Conservation (phyloP, 179 eudicot species). For the Dionaea muscipula region DNA sequence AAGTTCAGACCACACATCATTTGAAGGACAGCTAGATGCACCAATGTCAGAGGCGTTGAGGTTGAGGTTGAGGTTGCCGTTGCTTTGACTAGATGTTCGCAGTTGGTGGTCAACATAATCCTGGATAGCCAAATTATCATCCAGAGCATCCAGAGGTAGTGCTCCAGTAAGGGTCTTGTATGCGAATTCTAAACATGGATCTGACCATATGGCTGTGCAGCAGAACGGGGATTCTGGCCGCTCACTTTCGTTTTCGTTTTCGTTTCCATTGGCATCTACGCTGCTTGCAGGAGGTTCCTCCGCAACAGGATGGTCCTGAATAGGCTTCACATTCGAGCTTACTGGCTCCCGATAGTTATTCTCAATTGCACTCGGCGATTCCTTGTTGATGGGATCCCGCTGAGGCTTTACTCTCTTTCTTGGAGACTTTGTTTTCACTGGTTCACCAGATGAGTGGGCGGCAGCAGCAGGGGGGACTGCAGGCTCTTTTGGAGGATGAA, state of each 20-base stretch:
- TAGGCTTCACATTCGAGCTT: not conserved
- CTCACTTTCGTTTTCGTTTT: slow-evolving; percentile 6
- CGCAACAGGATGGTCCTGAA: not conserved
- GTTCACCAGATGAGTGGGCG: not conserved
- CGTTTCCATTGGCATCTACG: slow-evolving; percentile 12
- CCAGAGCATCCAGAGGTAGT: slow-evolving; percentile 50
- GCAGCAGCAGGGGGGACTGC: slow-evolving; percentile 4
- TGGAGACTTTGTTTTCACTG: too few species aligned
- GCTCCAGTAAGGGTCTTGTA: slow-evolving; percentile 82
- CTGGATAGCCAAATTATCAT: slow-evolving; percentile 33
- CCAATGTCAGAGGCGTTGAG: slow-evolving; percentile 16
- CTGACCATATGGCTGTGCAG: slow-evolving; percentile 49
- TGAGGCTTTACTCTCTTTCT: too few species aligned
- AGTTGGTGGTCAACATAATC: slow-evolving; percentile 34
- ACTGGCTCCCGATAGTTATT: not conserved
- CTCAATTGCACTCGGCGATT: not conserved
- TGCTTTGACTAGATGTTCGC: slow-evolving; percentile 20
- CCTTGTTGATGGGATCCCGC: not conserved
- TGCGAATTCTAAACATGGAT: slow-evolving; percentile 87
- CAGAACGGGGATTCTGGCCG: slow-evolving; percentile 19
- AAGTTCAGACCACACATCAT: slow-evolving; percentile 6
- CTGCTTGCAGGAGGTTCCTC: not conserved
- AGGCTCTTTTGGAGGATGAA: slow-evolving; percentile 4
- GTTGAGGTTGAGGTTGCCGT: slow-evolving; percentile 3
- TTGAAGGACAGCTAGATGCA: slow-evolving; percentile 15